Conservation (phyloP, 192 early-diverging fungal genomes). For the Phycomyces nitens region DNA sequence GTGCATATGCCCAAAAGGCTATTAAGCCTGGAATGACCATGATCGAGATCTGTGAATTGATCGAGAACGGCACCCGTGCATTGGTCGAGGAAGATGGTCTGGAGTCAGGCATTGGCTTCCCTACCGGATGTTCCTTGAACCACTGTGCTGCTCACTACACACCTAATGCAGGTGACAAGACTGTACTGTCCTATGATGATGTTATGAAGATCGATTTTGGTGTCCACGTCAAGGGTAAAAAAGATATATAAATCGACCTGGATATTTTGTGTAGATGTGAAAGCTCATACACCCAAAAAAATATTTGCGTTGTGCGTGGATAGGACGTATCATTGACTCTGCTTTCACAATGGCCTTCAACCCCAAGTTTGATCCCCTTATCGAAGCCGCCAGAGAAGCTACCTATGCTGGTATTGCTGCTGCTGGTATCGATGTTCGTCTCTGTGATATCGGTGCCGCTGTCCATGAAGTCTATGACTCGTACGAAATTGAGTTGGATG, state of each 20-base stretch:
- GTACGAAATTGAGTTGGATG: slow-evolving; percentile 92
- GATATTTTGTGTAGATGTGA: neutral
- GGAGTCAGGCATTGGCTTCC: slow-evolving; percentile 90
- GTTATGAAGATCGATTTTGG: slow-evolving; percentile 98
- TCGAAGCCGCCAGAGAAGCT: slow-evolving; percentile 88
- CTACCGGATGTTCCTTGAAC: slow-evolving; percentile 91
- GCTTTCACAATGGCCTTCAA: slow-evolving; percentile 94
- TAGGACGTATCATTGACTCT: slow-evolving; percentile 89
- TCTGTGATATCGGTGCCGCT: slow-evolving; percentile 93
- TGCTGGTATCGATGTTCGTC: slow-evolving; percentile 95
- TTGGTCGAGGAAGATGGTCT: slow-evolving; percentile 85
- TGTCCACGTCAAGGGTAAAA: slow-evolving; percentile 78
- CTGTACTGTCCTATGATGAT: slow-evolving; percentile 83
- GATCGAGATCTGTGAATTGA: slow-evolving; percentile 88
- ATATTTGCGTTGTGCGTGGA: too few relatives aligned
- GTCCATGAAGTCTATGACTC: slow-evolving; percentile 98
- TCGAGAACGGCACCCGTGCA: slow-evolving; percentile 91
- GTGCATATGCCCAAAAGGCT: slow-evolving; percentile 68
- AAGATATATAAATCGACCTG: neutral
- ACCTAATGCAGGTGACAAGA: slow-evolving; percentile 94
- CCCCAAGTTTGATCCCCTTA: slow-evolving; percentile 80
- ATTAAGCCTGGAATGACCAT: slow-evolving; percentile 95
- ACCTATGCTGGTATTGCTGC: slow-evolving; percentile 93
- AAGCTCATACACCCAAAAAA: neutral
- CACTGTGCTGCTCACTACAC: slow-evolving; percentile 97